Percentiles rank a stretch among this genome's conserved stretches.
These are phyloP conservation scores for Lactifluus subvellereus DNA, from an alignment of 768 basidiomycete species.

Conservation along the genomic window DNA sequence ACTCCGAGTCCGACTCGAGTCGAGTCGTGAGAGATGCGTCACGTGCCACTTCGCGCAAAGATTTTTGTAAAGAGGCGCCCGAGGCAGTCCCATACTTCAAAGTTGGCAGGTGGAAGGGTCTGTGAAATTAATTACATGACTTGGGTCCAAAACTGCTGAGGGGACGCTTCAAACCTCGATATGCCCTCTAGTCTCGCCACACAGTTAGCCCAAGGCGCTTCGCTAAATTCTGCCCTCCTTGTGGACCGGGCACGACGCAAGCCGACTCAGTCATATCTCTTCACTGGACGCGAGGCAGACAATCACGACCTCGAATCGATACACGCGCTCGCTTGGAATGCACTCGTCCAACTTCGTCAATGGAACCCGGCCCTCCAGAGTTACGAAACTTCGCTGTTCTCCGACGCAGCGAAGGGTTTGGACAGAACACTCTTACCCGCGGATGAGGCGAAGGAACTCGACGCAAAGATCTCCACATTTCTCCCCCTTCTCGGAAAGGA, in stretches of 20 bases:
- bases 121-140: conserved; percentile 1
- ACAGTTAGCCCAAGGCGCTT: conserved; percentile 74
- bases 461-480: conserved; percentile 54
- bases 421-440: conserved; percentile 73
- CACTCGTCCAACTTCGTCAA: conserved; percentile 62
- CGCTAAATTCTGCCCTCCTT: conserved; percentile 71
- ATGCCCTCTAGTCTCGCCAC: conserved; percentile 72
- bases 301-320: conserved; percentile 85
- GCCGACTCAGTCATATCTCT: conserved; percentile 77
- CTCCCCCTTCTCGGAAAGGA: conserved; percentile 71
- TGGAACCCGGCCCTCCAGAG: conserved; percentile 52
- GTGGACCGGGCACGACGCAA: conserved; percentile 59
- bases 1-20: neutral
- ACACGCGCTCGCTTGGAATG: conserved; percentile 73
- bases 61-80: conserved; percentile 1
- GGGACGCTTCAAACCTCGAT: neutral
- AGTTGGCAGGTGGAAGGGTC: neutral
- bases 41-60: neutral
- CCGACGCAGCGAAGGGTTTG: conserved; percentile 61
- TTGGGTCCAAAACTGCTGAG: neutral
- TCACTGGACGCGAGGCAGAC: conserved; percentile 74
- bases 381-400: conserved; percentile 73
- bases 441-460: conserved; percentile 59
- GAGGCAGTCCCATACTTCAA: no score
- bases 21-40: conserved; percentile 28